Evolutionary conservation across 192 early-diverging fungal species (phyloP), one percentile per base, ranked within the genome.

Genomic region (Podila epigama): DNA sequence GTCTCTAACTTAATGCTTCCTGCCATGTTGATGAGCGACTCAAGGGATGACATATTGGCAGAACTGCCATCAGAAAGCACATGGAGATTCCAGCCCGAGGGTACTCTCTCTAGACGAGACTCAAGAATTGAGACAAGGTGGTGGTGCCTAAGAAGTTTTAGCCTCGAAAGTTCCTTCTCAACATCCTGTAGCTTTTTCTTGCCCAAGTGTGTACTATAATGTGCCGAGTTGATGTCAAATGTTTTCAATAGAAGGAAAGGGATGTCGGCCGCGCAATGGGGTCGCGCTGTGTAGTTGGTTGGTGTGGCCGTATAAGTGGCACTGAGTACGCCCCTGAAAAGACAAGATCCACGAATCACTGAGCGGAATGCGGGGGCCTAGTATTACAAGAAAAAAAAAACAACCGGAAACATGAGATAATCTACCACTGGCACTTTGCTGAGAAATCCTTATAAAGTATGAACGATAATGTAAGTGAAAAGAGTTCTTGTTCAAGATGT

Each of bases 1-100:
- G 88, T 82, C 13, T 80, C 56, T 33, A 88, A 54, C 7, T 85
- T 85, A 15, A 91, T 68, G 6, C 85, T 60, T 2, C 91, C 90
- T 68, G 91, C 91, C 35, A 86, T 86, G 51, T 84, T 85, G 10
- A 93, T 75, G 42, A 90, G 78, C 56, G 89, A 86, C 62, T 85
- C 83, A 25, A 93, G 79, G 10, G 89, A 88, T 1, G 86, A 81
- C 73, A 77, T 77, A 33, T 77, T 77, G 18, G 66, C 73, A 13
- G 73, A 77, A 34, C 73, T 64, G 29, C 66, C 82, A 52, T 88
- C 87, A 64, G 84, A 86, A 22, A 88, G 68, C 8, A 89, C 68
- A 55, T 87, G 73, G 15, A 87, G 60, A 18, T 73, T 57, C 84
- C 84, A 86, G 28, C 70, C 80, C 13, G 56, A 42, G 4, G 29